phyloP scores from a whole-genome alignment of 306 rosid genomes.

The Cucurbita moschata region DNA sequence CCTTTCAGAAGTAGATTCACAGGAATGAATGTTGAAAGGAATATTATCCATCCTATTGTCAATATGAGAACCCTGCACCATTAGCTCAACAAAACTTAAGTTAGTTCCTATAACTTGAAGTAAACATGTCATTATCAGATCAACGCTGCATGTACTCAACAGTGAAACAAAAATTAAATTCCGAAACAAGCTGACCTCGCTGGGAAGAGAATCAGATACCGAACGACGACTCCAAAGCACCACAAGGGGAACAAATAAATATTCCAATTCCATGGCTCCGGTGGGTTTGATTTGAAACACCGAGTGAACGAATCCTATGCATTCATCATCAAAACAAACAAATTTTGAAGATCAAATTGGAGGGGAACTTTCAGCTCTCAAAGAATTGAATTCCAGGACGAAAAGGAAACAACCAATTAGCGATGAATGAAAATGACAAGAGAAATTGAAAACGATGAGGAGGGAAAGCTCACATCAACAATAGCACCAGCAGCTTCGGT shows the following conservation, averaged over 20 bases:
- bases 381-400: not conserved
- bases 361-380: not conserved
- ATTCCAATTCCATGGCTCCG: slow-evolving; percentile 98
- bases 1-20: slow-evolving; percentile 65
- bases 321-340: not conserved
- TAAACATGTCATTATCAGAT: not conserved
- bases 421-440: not conserved
- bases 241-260: slow-evolving; percentile 83
- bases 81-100: slow-evolving; percentile 2
- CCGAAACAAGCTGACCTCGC: slow-evolving; percentile 34
- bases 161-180: too few relatives aligned
- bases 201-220: slow-evolving; percentile 75
- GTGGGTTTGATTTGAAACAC: slow-evolving; percentile 94
- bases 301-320: slow-evolving; percentile 79
- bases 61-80: slow-evolving; percentile 66
- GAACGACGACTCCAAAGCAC: slow-evolving; percentile 84
- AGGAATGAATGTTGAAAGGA: slow-evolving; percentile 74
- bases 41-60: slow-evolving; percentile 86
- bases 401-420: not conserved
- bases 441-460: not conserved
- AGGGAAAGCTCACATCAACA: slow-evolving; percentile 49
- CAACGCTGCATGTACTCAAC: not conserved
- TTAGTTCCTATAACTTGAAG: not conserved
- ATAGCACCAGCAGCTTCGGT: slow-evolving; percentile 96
- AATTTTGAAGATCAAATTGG: not conserved